These are phyloP conservation scores for Boletus coccyginus DNA, from an alignment of 768 basidiomycete species.

Conservation along the genomic window DNA sequence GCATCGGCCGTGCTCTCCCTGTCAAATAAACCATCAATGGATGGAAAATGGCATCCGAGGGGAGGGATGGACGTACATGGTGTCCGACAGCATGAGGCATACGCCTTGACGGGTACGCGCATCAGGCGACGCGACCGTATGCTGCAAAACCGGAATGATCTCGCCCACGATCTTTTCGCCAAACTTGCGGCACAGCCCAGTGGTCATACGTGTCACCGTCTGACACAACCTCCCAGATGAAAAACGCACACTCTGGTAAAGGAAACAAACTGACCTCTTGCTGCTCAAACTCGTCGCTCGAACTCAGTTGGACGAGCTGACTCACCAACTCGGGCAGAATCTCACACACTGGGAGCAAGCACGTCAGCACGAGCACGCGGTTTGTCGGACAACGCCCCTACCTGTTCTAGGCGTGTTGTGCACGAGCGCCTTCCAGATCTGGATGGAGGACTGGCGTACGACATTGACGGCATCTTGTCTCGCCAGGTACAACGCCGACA, in stretches of 20 bases:
- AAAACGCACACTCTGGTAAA: background rate
- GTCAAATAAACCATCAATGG: constrained; percentile 9
- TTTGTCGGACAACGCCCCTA: constrained; percentile 32
- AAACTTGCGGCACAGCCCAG: constrained; percentile 91
- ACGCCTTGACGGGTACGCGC: constrained; percentile 76
- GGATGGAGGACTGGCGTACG: constrained; percentile 88
- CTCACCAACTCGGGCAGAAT: constrained; percentile 81
- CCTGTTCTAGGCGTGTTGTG: constrained; percentile 92
- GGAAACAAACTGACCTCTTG: constrained; percentile 63
- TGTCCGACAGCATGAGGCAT: constrained; percentile 81
- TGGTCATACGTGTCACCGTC: constrained; percentile 86
- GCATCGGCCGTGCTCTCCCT: constrained; percentile 83
- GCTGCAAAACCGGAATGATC: constrained; percentile 75
- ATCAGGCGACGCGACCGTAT: constrained; percentile 59
- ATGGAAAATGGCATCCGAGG: too few relatives aligned
- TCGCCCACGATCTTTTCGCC: constrained; percentile 89
- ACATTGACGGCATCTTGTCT: constrained; percentile 89
- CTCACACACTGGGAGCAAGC: constrained; percentile 63
- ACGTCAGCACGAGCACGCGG: constrained; percentile 5
- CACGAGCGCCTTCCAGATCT: constrained; percentile 98
- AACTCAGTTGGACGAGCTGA: constrained; percentile 75
- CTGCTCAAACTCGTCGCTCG: constrained; percentile 78
- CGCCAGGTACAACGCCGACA: constrained; percentile 88
- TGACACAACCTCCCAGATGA: background rate
- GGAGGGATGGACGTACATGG: constrained; percentile 58